A percentile compares a stretch with the other conserved stretches of the same genome.
phyloP scores from a whole-genome alignment of 306 rosid species.

The Quercus agrifolia region DNA sequence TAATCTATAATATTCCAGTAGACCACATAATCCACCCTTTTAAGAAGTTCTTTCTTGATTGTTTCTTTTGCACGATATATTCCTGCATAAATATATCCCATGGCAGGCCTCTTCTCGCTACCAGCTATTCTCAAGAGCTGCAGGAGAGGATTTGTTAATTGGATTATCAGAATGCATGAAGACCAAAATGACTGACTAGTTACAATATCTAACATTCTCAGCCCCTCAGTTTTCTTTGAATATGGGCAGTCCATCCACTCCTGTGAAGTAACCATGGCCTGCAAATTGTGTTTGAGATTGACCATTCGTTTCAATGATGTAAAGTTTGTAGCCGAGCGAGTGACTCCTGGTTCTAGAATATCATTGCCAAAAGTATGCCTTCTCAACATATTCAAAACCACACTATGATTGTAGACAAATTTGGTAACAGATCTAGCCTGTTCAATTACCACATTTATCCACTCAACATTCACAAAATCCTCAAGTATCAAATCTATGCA shows the following conservation, averaged over 20 bases:
- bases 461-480: slow-evolving; percentile 74
- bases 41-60: slow-evolving; percentile 67
- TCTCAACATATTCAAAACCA: slow-evolving; percentile 70
- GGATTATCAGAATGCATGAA: slow-evolving; percentile 56
- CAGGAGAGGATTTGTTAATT: slow-evolving; percentile 72
- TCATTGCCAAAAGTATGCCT: slow-evolving; percentile 76
- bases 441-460: slow-evolving; percentile 64
- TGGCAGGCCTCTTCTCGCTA: slow-evolving; percentile 77
- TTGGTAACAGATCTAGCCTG: slow-evolving; percentile 75
- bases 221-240: slow-evolving; percentile 75
- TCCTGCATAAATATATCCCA: slow-evolving; percentile 84
- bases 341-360: slow-evolving; percentile 64
- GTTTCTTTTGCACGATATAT: slow-evolving; percentile 78
- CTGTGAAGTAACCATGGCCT: slow-evolving; percentile 82
- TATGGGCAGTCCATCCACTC: slow-evolving; percentile 83
- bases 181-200: slow-evolving; percentile 87
- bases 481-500: slow-evolving; percentile 65
- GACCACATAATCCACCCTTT: slow-evolving; percentile 72
- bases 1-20: slow-evolving; percentile 90
- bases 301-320: slow-evolving; percentile 72
- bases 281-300: slow-evolving; percentile 72
- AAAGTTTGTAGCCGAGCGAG: slow-evolving; percentile 60
- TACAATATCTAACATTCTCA: slow-evolving; percentile 71
- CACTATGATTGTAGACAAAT: slow-evolving; percentile 71
- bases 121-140: slow-evolving; percentile 57